phyloP scores from a whole-genome alignment of 2,329 filamentous ascomycete genomes.

The Drechslerella dactyloides region DNA sequence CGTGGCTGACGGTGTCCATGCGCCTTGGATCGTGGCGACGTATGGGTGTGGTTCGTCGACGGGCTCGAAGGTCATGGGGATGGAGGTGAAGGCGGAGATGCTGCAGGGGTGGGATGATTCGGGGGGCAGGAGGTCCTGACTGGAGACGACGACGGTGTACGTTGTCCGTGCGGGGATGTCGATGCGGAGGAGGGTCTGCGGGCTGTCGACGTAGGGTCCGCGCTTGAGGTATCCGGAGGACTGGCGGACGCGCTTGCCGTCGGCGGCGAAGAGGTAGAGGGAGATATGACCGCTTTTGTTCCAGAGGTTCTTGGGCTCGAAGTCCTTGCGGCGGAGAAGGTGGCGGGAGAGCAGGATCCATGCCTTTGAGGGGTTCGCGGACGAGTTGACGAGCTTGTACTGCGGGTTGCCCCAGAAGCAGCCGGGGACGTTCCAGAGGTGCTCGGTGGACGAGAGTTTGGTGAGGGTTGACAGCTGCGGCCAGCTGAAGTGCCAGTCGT shows the following conservation, averaged over 20 bases:
- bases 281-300: conserved; percentile 79
- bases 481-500: conserved; percentile 93
- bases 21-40: conserved; percentile 66
- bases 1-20: conserved; percentile 79
- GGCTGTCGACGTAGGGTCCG: conserved; percentile 89
- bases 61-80: conserved; percentile 66
- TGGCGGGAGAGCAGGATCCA: conserved; percentile 90
- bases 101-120: conserved; percentile 80
- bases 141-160: conserved; percentile 73
- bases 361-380: conserved; percentile 66
- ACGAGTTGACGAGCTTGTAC: conserved; percentile 67
- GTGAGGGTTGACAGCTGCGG: conserved; percentile 63
- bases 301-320: conserved; percentile 49
- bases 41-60: conserved; percentile 69
- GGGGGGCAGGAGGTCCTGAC: conserved; percentile 72
- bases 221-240: conserved; percentile 74
- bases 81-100: conserved; percentile 77
- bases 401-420: conserved; percentile 72
- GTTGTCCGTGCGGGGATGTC: conserved; percentile 59
- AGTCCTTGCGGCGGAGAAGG: conserved; percentile 63
- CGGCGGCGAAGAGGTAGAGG: conserved; percentile 76
- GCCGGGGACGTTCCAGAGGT: conserved; percentile 56
- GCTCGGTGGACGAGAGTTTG: conserved; percentile 58
- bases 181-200: conserved; percentile 83
- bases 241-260: conserved; percentile 75